Conservation (phyloP, 495 filamentous ascomycete genomes). For the Penicillium fimorum region DNA sequence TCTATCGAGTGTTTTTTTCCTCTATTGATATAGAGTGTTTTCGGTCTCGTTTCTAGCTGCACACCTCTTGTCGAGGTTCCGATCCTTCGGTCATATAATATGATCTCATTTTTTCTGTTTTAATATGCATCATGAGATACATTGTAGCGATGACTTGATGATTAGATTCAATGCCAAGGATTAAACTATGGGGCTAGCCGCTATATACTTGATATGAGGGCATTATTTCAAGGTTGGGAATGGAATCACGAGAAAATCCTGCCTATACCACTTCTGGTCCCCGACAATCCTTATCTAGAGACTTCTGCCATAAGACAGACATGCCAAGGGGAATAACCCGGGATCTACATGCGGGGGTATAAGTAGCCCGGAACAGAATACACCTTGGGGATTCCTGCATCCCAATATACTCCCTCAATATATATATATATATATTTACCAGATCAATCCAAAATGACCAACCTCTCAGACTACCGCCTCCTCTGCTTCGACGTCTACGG, state of each 20-base stretch:
- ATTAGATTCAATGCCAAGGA: not conserved
- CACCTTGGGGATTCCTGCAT: not conserved
- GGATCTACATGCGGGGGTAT: slow-evolving; percentile 8
- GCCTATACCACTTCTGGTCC: slow-evolving; percentile 5
- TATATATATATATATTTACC: not conserved
- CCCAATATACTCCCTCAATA: not conserved
- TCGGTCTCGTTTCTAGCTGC: not conserved
- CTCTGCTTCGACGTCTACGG: slow-evolving; percentile 81
- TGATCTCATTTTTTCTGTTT: slow-evolving; percentile 3
- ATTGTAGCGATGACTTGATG: not conserved
- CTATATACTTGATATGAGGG: not conserved
- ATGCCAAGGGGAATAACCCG: not conserved
- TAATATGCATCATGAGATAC: not conserved
- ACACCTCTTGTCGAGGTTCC: not conserved
- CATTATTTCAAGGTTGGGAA: not conserved
- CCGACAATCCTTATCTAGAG: not conserved
- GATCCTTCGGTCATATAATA: slow-evolving; percentile 6
- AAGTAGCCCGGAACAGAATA: not conserved
- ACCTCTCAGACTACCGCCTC: slow-evolving; percentile 44
- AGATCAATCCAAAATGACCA: slow-evolving; percentile 25
- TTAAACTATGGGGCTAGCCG: not conserved
- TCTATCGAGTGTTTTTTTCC: slow-evolving; percentile 8
- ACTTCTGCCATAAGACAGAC: not conserved
- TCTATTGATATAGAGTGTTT: not conserved
- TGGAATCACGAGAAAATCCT: not conserved